Evolutionary conservation across 441 rosid species (phyloP).

Genomic region (Brassica hybrid): DNA sequence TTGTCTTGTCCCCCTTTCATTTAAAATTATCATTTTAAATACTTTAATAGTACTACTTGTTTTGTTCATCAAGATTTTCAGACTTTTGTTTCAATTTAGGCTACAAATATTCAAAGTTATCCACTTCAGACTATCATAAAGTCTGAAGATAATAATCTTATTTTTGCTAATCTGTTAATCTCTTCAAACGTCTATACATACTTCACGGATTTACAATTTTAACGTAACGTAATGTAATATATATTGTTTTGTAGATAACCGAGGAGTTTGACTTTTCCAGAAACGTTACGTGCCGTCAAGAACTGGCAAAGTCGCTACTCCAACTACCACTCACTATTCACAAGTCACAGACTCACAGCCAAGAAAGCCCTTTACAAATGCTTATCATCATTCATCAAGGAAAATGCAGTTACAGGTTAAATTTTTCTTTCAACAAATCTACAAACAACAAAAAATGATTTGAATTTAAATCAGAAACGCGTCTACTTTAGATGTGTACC

Average conservation of each 20-base stretch:
- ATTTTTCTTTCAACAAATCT: slow-evolving; percentile 35
- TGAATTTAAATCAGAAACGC: slow-evolving; percentile 34
- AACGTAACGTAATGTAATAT: no score
- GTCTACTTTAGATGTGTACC: slow-evolving; percentile 28
- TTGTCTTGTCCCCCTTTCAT: slow-evolving; percentile 24
- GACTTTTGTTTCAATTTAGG: slow-evolving; percentile 27
- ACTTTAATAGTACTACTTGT: no score
- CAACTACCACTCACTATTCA: not conserved
- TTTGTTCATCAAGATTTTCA: slow-evolving; percentile 23
- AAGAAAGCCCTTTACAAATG: not conserved
- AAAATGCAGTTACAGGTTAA: not conserved
- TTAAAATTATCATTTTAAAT: not conserved
- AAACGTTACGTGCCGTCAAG: not conserved
- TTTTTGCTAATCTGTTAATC: no score
- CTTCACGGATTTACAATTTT: no score
- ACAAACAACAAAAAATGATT: slow-evolving; percentile 23
- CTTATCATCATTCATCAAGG: not conserved
- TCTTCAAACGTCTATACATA: no score
- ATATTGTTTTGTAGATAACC: slow-evolving; percentile 16
- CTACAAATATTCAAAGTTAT: slow-evolving; percentile 34
- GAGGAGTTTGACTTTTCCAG: not conserved
- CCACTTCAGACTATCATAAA: no score
- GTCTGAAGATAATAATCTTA: no score
- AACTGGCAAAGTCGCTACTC: not conserved
- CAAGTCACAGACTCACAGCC: slow-evolving; percentile 31